phyloP scores from a whole-genome alignment of 176 grass and related monocot genomes.

The Oryza longistaminata region DNA sequence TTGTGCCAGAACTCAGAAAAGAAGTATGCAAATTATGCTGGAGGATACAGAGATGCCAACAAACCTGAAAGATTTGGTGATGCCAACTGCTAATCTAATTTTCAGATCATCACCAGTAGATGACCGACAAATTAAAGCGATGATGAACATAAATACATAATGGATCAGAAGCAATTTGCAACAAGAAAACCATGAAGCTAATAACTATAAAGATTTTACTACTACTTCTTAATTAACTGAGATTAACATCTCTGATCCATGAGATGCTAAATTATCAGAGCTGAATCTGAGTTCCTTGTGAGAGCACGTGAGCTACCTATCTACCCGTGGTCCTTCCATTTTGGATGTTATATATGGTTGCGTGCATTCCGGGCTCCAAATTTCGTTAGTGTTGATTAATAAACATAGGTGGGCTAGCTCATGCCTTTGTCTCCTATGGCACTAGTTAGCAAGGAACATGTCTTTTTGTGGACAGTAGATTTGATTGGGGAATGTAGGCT shows the following conservation, averaged over 20 bases:
- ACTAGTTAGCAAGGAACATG: neutral
- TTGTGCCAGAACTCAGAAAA: neutral
- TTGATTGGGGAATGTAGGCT: slow-evolving; percentile 10
- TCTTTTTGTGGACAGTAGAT: slow-evolving; percentile 25
- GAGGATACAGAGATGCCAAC: slow-evolving; percentile 31
- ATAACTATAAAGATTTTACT: neutral
- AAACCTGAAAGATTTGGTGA: slow-evolving; percentile 32
- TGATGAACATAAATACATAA: neutral
- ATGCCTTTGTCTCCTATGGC: slow-evolving; percentile 36
- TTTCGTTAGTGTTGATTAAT: slow-evolving; percentile 17
- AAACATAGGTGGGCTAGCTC: slow-evolving; percentile 18
- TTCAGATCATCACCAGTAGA: slow-evolving; percentile 11
- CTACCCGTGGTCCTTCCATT: slow-evolving; percentile 19
- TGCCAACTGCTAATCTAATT: neutral
- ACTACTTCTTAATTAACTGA: neutral
- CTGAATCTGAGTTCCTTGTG: slow-evolving; percentile 11
- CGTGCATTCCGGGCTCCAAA: slow-evolving; percentile 48
- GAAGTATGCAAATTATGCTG: neutral
- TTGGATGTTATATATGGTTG: slow-evolving; percentile 31
- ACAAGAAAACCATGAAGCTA: neutral
- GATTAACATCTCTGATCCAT: neutral
- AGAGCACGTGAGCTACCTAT: slow-evolving; percentile 27
- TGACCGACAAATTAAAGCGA: slow-evolving; percentile 26
- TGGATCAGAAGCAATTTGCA: neutral
- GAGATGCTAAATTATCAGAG: neutral